Conservation (phyloP, 345 rosid species). For the rapeseed (Brassica napus) region Da-Ae NC_063434.1:8968001-8968500, state of each 20-base stretch:
- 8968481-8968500: background rate
- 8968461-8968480: background rate
- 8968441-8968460: background rate
- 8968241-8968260: conserved; percentile 17
- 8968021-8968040: background rate
- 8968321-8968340: conserved; percentile 15
- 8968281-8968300: conserved; percentile 7
- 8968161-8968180: background rate
- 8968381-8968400: background rate
- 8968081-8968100: conserved; percentile 1
- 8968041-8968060: conserved; percentile 23
- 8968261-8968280: conserved; percentile 1
- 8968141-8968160: background rate
- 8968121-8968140: conserved; percentile 6
- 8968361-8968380: background rate
- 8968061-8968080: background rate
- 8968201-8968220: background rate
- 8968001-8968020: background rate
- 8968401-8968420: background rate
- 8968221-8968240: conserved; percentile 11
- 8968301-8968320: conserved; percentile 11
- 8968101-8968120: background rate
- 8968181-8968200: background rate
- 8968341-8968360: background rate
- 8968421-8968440: background rate